phyloP scores from a whole-genome alignment of 2,329 filamentous ascomycete genomes.

The Pseudogymnoascus sp. region DNA sequence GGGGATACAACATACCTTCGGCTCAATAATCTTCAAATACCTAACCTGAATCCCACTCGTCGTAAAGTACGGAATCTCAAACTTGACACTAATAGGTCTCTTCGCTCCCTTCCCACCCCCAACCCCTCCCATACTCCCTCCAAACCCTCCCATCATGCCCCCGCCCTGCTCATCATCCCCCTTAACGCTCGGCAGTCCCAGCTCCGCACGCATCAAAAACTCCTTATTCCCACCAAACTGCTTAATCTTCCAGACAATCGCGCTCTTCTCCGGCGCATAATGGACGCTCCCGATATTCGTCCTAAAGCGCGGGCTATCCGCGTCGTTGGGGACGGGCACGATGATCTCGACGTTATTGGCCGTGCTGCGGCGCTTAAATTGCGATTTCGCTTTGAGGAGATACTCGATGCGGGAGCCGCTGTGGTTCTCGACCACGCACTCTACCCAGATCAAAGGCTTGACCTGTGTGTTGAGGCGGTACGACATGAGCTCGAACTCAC shows the following conservation, averaged over 20 bases:
- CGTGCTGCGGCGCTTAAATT: constrained; percentile 95
- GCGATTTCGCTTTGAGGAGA: constrained; percentile 95
- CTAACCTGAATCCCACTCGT: constrained; percentile 97
- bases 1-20: constrained; percentile 62
- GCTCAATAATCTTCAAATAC: constrained; percentile 98
- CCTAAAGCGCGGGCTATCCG: constrained; percentile 89
- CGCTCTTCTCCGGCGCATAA: constrained; percentile 93
- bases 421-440: constrained; percentile 94
- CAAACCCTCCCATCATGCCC: constrained; percentile 96
- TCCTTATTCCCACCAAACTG: constrained; percentile 98
- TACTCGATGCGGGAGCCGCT: constrained; percentile 95
- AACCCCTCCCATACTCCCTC: constrained; percentile 94
- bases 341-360: constrained; percentile 99
- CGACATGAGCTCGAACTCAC: constrained; percentile 98
- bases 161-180: constrained; percentile 93
- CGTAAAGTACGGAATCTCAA: constrained; percentile 99
- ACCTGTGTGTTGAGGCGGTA: constrained; percentile 98
- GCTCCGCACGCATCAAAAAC: constrained; percentile 95
- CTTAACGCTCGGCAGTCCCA: constrained; percentile 86
- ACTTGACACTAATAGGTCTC: constrained; percentile 96
- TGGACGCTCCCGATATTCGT: constrained; percentile 97
- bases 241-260: constrained; percentile 99
- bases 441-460: constrained; percentile 97
- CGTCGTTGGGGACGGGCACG: constrained; percentile 94
- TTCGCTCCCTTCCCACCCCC: constrained; percentile 80